Evolutionary conservation across 768 basidiomycete genomes (phyloP), one percentile per base, ranked within the genome.

Genomic region (Artomyces pyxidatus): DNA sequence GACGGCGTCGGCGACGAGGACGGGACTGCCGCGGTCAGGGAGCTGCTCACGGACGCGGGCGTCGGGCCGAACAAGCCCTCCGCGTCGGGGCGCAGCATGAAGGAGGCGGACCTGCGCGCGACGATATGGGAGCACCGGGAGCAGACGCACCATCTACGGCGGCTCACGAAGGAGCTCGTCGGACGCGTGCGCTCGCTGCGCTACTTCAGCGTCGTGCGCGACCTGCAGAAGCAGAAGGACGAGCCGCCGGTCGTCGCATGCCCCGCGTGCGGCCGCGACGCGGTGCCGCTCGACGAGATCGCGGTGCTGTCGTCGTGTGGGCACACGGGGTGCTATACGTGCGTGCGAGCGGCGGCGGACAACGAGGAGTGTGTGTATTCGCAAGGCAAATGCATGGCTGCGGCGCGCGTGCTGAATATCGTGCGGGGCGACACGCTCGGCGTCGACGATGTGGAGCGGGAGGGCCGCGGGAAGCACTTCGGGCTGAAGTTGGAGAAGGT

Each of bases 271-370:
- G 68, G 68, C 25, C 71, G 73, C 41, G 67, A 75, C 41, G 68
- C 69, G 49, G 65, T 88, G 30, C 78, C 78, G 2, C 72, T 83
- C 54, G 68, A 72, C 9, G 85, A 92, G 46, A 71, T 90, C 48
- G 85, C 89, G 19, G 84, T 96, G 3, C 72, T 95, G 28, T 94
- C 92, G 4, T 91, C 89, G 19, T 97, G 93, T 56, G 93, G 93
- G 7, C 93, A 97, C 62, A 82, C 79, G 60, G 91, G 93, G 3
- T 93, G 90, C 59, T 63, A 78, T 57, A 65, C 72, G 2, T 93
- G 90, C 60, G 86, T 96, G 54, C 75, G 69, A 52, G 66, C 70
- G 16, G 80, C 78, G 37, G 91, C 92, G 2, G 81, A 83, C 52
- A 76, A 73, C 43, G 88, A 92, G 61, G 82, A 85, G 58, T 96